Percentiles rank a stretch among this genome's conserved stretches.
phyloP scores from a whole-genome alignment of 371 early-diverging fungal species.

The Basidiobolus meristosporus region DNA sequence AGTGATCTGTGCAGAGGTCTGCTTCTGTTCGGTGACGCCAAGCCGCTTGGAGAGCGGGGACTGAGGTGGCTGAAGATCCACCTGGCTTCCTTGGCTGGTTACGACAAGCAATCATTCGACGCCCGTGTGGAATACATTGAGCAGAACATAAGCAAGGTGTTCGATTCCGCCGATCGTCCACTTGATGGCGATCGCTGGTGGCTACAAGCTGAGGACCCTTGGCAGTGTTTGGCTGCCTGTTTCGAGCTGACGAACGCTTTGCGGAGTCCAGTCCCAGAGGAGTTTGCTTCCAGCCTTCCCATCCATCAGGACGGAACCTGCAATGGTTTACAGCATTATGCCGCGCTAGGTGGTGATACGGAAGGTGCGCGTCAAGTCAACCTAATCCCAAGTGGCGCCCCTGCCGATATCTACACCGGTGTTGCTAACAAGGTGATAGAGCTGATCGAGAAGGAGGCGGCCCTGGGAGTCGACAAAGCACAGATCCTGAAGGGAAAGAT shows the following conservation, averaged over 20 bases:
- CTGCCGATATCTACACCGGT: slow-evolving; percentile 87
- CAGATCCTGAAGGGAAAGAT: slow-evolving; percentile 38
- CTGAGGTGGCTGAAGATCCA: slow-evolving; percentile 91
- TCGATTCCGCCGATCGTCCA: slow-evolving; percentile 72
- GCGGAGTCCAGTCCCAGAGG: slow-evolving; percentile 49
- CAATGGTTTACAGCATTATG: slow-evolving; percentile 97
- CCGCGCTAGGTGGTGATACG: slow-evolving; percentile 89
- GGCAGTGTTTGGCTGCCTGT: slow-evolving; percentile 88
- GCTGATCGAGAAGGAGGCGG: slow-evolving; percentile 42
- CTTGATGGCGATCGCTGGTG: slow-evolving; percentile 81
- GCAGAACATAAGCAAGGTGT: slow-evolving; percentile 50
- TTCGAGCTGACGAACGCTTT: slow-evolving; percentile 65
- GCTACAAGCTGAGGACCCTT: slow-evolving; percentile 80
- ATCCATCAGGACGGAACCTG: slow-evolving; percentile 97
- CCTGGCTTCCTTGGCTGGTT: slow-evolving; percentile 81
- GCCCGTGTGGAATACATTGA: slow-evolving; percentile 62
- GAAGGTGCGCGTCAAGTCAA: slow-evolving; percentile 90
- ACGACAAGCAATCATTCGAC: slow-evolving; percentile 85
- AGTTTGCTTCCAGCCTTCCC: slow-evolving; percentile 57
- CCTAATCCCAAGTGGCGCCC: slow-evolving; percentile 62
- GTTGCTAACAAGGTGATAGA: slow-evolving; percentile 62
- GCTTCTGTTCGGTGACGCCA: slow-evolving; percentile 61
- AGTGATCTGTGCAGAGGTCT: slow-evolving; percentile 91
- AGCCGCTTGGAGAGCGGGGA: slow-evolving; percentile 69
- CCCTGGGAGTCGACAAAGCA: slow-evolving; percentile 29